Percentiles rank a stretch among this genome's conserved stretches.
Conservation (phyloP, 2,329 filamentous ascomycete genomes). For the Ophiostoma montium region DNA sequence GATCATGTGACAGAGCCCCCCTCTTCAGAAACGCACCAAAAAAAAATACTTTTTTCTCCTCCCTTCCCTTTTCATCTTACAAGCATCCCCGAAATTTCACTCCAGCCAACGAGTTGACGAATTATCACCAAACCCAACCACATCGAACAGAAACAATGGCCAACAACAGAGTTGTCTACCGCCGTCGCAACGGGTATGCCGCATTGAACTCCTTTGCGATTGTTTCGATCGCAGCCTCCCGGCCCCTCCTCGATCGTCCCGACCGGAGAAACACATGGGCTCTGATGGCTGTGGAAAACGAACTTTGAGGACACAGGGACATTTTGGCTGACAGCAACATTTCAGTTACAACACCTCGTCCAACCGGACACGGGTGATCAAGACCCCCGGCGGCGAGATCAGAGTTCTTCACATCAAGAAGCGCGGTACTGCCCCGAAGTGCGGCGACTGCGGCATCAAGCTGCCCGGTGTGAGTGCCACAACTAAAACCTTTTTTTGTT, state of each 20-base stretch:
- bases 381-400: slow-evolving; percentile 92
- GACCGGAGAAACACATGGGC: not conserved
- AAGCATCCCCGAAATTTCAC: slow-evolving; percentile 4
- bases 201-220: not conserved
- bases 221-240: not conserved
- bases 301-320: not conserved
- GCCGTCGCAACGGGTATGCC: slow-evolving; percentile 69
- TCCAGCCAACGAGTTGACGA: not conserved
- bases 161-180: slow-evolving; percentile 50
- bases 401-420: slow-evolving; percentile 99
- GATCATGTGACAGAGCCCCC: slow-evolving; percentile 11
- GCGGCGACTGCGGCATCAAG: slow-evolving; percentile 97
- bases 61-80: slow-evolving; percentile 3
- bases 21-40: slow-evolving; percentile 12
- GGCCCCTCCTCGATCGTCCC: not conserved
- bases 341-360: slow-evolving; percentile 90
- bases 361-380: slow-evolving; percentile 91
- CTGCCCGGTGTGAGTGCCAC: slow-evolving; percentile 72
- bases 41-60: slow-evolving; percentile 9
- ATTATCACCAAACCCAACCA: slow-evolving; percentile 15
- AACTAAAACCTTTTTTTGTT: not conserved
- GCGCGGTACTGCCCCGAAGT: slow-evolving; percentile 95
- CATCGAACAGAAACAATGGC: slow-evolving; percentile 39
- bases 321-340: slow-evolving; percentile 10
- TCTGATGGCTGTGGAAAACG: not conserved